These are phyloP conservation scores for Monilinia fructigena DNA, from an alignment of 2,329 filamentous ascomycete species.

Conservation along the genomic window DNA sequence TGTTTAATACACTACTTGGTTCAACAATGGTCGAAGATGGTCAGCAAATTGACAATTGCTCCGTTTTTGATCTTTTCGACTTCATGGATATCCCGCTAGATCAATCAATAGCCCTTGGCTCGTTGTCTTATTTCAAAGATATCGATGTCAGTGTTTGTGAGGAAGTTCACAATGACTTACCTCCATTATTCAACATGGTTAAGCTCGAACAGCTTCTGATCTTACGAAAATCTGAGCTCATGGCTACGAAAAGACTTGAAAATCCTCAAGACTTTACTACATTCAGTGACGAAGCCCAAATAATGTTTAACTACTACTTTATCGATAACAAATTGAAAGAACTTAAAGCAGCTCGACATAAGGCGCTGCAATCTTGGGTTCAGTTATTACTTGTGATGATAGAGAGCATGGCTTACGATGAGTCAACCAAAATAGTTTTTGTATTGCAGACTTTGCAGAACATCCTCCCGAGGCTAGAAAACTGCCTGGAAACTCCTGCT, in stretches of 20 bases:
- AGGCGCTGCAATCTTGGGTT: slow-evolving; percentile 78
- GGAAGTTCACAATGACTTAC: slow-evolving; percentile 57
- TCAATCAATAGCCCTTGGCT: slow-evolving; percentile 49
- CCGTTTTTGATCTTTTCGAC: slow-evolving; percentile 90
- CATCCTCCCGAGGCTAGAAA: slow-evolving; percentile 83
- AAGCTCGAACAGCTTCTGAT: slow-evolving; percentile 73
- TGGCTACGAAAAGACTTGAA: slow-evolving; percentile 50
- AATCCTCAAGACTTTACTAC: slow-evolving; percentile 49
- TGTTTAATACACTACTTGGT: slow-evolving; percentile 75
- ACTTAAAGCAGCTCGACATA: slow-evolving; percentile 53
- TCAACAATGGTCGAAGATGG: slow-evolving; percentile 66
- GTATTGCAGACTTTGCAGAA: slow-evolving; percentile 84
- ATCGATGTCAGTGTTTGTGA: slow-evolving; percentile 67
- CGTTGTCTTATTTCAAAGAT: slow-evolving; percentile 61
- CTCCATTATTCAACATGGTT: slow-evolving; percentile 63
- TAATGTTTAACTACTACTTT: slow-evolving; percentile 59
- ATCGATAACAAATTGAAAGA: slow-evolving; percentile 64
- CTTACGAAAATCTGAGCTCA: slow-evolving; percentile 64
- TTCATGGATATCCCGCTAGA: slow-evolving; percentile 69
- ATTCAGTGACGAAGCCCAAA: slow-evolving; percentile 58
- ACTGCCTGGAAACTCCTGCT: slow-evolving; percentile 63
- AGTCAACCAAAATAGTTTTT: slow-evolving; percentile 69
- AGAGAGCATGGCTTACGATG: slow-evolving; percentile 76
- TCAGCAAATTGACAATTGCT: slow-evolving; percentile 64
- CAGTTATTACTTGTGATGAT: slow-evolving; percentile 82